Base-by-base conservation (phyloP, 2,329 filamentous ascomycete genomes). In the Coniella vitis region DNA sequence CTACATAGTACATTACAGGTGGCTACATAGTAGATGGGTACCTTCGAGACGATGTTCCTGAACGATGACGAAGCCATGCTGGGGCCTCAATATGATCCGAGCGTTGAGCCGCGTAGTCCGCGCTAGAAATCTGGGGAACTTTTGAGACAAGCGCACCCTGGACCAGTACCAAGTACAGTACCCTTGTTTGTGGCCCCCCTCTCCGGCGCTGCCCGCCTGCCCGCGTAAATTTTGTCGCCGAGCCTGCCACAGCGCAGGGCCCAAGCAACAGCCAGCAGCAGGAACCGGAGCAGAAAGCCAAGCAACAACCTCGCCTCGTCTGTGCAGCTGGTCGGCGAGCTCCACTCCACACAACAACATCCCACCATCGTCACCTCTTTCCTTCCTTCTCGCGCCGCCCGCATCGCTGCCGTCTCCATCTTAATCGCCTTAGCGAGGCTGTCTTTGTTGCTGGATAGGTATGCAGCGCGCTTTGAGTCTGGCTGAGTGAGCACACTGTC, bases 141-240 rank as follows among this genome's bases (percentile, higher is more conserved):
- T 21, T 16, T 40, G 45, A 39, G 21, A 32, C 45, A 34, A 40
- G 45, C 45, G 45, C 37, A 12, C 17, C 20, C 8, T 14, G 19
- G 25, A 5, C 10, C 25, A 5, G 25, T n/a, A n/a, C n/a, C n/a
- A n/a, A n/a, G n/a, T n/a, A n/a, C n/a, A n/a, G n/a, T n/a, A n/a
- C n/a, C n/a, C 25, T 29, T 29, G 25, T 29, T 10, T 29, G 25
- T 5, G 10, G 17, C 17, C 22, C 34, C 34, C 35, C 31, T 21
- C 19, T 34, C 25, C 21, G 14, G 10, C 40, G 16, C 29, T 32
- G 25, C 37, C 19, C 19, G 40, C 49, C 29, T 34, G 29, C n/a
- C 40, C 32, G 40, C 40, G 40, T 42, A 48, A 52, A 52, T 48
- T 52, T 52, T 48, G 46, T 52, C 45, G 49, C 49, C 49, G 45